These are phyloP conservation scores for Sporothrix pseudoabietina DNA, from an alignment of 2,329 filamentous ascomycete genomes.

Conservation along the genomic window DNA sequence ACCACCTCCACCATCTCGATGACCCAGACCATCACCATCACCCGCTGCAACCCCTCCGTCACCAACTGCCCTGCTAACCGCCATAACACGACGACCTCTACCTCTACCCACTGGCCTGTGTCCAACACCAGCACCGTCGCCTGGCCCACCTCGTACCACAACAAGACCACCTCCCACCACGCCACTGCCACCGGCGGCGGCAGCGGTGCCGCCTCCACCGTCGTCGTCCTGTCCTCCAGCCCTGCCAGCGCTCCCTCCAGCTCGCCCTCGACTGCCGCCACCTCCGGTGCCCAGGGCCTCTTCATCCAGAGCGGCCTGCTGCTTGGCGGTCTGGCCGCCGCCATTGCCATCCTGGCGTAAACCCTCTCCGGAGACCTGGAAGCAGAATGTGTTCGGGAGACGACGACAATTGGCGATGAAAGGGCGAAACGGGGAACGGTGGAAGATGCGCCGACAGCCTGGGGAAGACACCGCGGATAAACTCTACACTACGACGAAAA, in stretches of 20 bases:
- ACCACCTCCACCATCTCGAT: slow-evolving; percentile 51
- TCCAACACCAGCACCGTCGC: slow-evolving; percentile 34
- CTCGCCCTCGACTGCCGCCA: slow-evolving; percentile 28
- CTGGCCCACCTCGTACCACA: slow-evolving; percentile 36
- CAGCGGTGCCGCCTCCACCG: slow-evolving; percentile 36
- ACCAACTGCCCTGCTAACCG: slow-evolving; percentile 48
- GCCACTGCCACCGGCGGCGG: slow-evolving; percentile 34
- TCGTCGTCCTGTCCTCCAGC: slow-evolving; percentile 29
- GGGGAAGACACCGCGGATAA: not conserved
- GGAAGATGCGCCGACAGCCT: not conserved
- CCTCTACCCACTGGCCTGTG: slow-evolving; percentile 34
- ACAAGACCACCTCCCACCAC: slow-evolving; percentile 35
- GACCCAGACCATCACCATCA: slow-evolving; percentile 52
- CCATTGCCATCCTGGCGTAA: slow-evolving; percentile 46
- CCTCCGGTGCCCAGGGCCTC: slow-evolving; percentile 43
- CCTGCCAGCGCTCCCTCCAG: slow-evolving; percentile 31
- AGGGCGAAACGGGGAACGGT: not conserved
- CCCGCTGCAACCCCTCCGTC: slow-evolving; percentile 49
- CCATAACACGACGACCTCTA: slow-evolving; percentile 38
- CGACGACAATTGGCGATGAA: slow-evolving; percentile 25
- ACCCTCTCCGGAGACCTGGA: not conserved
- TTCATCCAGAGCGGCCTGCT: slow-evolving; percentile 47
- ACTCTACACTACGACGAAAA: not conserved
- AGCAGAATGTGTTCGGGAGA: slow-evolving; percentile 1
- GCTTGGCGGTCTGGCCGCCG: slow-evolving; percentile 46